These are phyloP conservation scores for Galerina sulciceps DNA, from an alignment of 768 basidiomycete genomes.

Conservation along the genomic window DNA sequence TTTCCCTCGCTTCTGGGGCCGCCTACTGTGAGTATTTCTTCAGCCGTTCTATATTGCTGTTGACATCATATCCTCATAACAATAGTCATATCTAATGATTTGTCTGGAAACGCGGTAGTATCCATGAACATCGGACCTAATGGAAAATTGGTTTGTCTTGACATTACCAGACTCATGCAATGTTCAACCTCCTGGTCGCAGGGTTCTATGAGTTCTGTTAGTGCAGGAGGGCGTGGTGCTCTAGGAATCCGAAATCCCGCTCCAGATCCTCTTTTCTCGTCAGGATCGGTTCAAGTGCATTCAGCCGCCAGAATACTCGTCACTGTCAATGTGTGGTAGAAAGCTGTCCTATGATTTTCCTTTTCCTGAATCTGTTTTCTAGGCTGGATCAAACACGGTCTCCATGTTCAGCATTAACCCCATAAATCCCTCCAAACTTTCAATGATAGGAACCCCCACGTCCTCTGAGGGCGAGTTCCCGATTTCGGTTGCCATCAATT, in stretches of 20 bases:
- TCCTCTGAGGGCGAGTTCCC: conserved; percentile 55
- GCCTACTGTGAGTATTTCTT: conserved; percentile 1
- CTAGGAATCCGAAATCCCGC: conserved; percentile 1
- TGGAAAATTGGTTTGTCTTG: conserved; percentile 2
- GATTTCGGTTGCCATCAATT: conserved; percentile 43
- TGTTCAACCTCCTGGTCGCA: background rate
- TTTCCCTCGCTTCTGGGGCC: background rate
- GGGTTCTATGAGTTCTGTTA: conserved; percentile 5
- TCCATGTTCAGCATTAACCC: conserved; percentile 46
- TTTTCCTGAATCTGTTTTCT: background rate
- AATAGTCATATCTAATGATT: conserved; percentile 13
- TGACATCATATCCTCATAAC: background rate
- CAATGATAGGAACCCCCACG: conserved; percentile 46
- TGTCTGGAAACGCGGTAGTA: conserved; percentile 6
- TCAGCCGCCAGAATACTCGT: conserved; percentile 33
- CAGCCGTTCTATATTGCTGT: background rate
- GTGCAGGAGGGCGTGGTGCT: conserved; percentile 4
- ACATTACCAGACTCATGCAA: background rate
- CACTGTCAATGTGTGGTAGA: conserved; percentile 35
- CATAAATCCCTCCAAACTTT: conserved; percentile 41
- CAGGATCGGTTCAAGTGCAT: conserved; percentile 45
- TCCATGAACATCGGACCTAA: conserved; percentile 9
- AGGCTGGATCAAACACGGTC: conserved; percentile 53
- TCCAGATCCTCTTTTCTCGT: conserved; percentile 44
- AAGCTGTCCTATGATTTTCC: background rate